phyloP scores from a whole-genome alignment of 1,284 basidiomycete genomes.

The Rhodotorula sp. region DNA sequence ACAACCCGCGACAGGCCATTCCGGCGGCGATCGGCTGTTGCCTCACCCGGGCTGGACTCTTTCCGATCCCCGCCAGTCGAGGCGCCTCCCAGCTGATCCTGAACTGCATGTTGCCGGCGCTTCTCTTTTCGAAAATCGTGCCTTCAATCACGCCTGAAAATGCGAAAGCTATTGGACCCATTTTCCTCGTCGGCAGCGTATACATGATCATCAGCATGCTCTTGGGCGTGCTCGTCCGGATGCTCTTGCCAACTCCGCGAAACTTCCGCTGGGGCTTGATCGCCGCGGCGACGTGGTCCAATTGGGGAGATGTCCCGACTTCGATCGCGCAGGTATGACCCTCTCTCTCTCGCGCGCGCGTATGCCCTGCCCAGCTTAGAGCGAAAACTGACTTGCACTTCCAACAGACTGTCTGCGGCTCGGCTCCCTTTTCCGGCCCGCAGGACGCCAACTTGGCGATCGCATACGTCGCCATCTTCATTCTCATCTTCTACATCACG shows the following conservation, averaged over 20 bases:
- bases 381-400: not conserved
- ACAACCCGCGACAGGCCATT: not conserved
- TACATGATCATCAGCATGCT: conserved; percentile 53
- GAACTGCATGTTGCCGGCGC: conserved; percentile 66
- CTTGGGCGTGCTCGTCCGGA: conserved; percentile 57
- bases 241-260: conserved; percentile 63
- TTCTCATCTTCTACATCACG: conserved; percentile 48
- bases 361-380: too few species aligned
- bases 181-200: conserved; percentile 21
- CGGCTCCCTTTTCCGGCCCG: conserved; percentile 20
- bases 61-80: conserved; percentile 14
- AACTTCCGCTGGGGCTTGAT: conserved; percentile 69
- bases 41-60: conserved; percentile 17
- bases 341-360: too few species aligned
- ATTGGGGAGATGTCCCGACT: conserved; percentile 48
- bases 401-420: conserved; percentile 24
- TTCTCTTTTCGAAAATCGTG: conserved; percentile 75
- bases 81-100: conserved; percentile 17
- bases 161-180: conserved; percentile 56
- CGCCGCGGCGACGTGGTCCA: conserved; percentile 64
- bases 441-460: conserved; percentile 51
- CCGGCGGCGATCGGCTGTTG: conserved; percentile 13
- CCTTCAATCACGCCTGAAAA: conserved; percentile 60
- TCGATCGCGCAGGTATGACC: conserved; percentile 13
- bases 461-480: conserved; percentile 54